Base-by-base conservation (phyloP, 176 grass and related monocot genomes). In the Melocanna baccifera region DNA sequence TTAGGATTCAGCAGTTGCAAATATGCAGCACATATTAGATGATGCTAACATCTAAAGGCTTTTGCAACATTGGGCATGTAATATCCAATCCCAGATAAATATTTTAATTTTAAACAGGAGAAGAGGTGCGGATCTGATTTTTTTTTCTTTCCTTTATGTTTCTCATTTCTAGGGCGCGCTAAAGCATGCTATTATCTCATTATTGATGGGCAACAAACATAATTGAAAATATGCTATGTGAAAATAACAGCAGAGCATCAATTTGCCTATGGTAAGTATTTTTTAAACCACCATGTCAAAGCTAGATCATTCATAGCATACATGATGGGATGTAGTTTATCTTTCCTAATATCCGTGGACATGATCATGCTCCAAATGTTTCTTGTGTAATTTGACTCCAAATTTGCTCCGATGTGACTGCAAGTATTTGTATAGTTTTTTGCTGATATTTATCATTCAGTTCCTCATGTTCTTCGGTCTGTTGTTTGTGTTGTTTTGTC, bases 31-130 rank as follows among this genome's bases (percentile, higher is more conserved):
- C 62, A 45, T 55, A 55, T 67, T 57, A 69, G 63, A 57, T 62
- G 12, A 32, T 69, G 19, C 25, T 75, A 66, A 22, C 45, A 84
- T 77, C 36, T 28, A 8, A 67, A 77, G 16, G 7, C 36, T 67
- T 77, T 67, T 13, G 34, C 51, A 41, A 56, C 16, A 28, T 57
- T 84, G 1, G 36, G 34, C 59, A 32, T 80, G 77, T 87, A 87
- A 46, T 75, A 9, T 30, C 28, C 18, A 74, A 6, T 45, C 13
- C n/a, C 19, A 26, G 28, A 62, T 43, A 55, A 53, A 23, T 67
- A 46, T 87, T 46, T 19, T 32, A 75, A 56, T 52, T 57, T 75
- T 41, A 75, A 26, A 14, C 20, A 34, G 30, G 48, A 14, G 23
- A 71, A 28, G 32, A 32, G 1, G 34, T 55, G 19, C n/a, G 22